These are phyloP conservation scores for Parachaetomium inaequale DNA, from an alignment of 495 filamentous ascomycete genomes.

Conservation along the genomic window DNA sequence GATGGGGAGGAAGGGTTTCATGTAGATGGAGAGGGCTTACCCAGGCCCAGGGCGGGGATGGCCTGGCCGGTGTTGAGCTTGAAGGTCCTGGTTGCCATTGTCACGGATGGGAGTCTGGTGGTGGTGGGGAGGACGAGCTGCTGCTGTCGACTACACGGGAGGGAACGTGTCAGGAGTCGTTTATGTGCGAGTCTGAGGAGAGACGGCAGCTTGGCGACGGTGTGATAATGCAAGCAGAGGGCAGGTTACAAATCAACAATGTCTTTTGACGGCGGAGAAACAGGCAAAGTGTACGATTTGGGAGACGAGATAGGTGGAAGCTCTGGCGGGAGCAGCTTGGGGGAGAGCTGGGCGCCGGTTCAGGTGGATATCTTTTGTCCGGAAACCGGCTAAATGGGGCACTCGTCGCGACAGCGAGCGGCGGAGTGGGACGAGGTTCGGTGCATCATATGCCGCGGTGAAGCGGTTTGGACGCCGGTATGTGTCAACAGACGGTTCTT, in stretches of 20 bases:
- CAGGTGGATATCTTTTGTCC: background rate
- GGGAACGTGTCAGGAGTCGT: background rate
- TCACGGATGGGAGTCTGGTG: slow-evolving; percentile 8
- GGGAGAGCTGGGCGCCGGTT: background rate
- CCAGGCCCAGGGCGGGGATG: slow-evolving; percentile 74
- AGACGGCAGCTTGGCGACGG: slow-evolving; percentile 5
- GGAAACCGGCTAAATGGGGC: slow-evolving; percentile 5
- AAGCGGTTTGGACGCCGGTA: background rate
- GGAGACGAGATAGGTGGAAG: slow-evolving; percentile 13
- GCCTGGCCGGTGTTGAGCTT: slow-evolving; percentile 73
- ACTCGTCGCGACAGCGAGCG: slow-evolving; percentile 1
- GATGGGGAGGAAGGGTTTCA: no score
- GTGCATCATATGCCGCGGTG: slow-evolving; percentile 4
- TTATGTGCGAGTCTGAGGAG: background rate
- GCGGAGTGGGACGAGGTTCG: slow-evolving; percentile 7
- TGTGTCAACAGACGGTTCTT: background rate
- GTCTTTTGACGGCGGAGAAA: background rate
- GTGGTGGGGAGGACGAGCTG: background rate
- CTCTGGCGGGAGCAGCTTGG: background rate
- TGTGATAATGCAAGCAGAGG: background rate
- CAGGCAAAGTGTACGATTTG: background rate
- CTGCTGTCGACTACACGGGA: background rate
- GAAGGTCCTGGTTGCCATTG: slow-evolving; percentile 52
- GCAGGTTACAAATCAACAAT: slow-evolving; percentile 7
- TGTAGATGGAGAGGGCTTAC: slow-evolving; percentile 40